Base-by-base conservation (phyloP, 176 grass and related monocot species). In the Chrysopogon serrulatus region DNA sequence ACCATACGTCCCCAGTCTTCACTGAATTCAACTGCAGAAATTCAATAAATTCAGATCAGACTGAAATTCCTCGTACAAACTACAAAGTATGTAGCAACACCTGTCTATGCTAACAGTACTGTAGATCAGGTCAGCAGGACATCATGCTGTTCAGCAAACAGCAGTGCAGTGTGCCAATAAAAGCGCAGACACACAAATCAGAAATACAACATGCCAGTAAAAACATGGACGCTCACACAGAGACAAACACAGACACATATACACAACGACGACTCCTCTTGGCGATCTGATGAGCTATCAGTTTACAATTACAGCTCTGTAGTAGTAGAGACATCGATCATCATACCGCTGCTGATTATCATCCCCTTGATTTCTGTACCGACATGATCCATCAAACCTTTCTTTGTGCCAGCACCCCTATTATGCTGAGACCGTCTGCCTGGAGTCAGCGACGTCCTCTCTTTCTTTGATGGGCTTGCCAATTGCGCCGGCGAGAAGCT, bases 401-500 rank as follows among this genome's bases (percentile, higher is more conserved):
- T 96, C 80, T 91, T 99, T 35, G 94, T 76, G 0, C 86, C 88
- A 64, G 86, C 73, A 6, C 84, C 75, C n/a, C 71, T 82, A 24
- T 40, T 92, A 71, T 10, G 87, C 6, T 79, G 82, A 51, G 82
- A 80, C 24, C 81, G 75, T 65, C 88, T 88, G 33, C 89, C 89
- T 45, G 83, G 54, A 73, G 84, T 31, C 63, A 92, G 49, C 8
- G 64, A 84, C 33, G 49, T 78, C 71, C 86, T 89, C 15, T 93
- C 91, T 76, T 88, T 86, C 79, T 84, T 86, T 47, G 79, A 78
- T 0, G 91, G 87, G 80, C 86, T 94, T 3, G 91, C 63, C 73
- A 92, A 64, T 4, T 74, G 82, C 21, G 79, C 63, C 2, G 97
- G 93, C n/a, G 91, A 94, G 88, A 92, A 84, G 83, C 86, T 92